A percentile compares a stretch with the other conserved stretches of the same genome.
Evolutionary conservation across 345 rosid species (phyloP).

Genomic region (Adansonia digitata): DNA sequence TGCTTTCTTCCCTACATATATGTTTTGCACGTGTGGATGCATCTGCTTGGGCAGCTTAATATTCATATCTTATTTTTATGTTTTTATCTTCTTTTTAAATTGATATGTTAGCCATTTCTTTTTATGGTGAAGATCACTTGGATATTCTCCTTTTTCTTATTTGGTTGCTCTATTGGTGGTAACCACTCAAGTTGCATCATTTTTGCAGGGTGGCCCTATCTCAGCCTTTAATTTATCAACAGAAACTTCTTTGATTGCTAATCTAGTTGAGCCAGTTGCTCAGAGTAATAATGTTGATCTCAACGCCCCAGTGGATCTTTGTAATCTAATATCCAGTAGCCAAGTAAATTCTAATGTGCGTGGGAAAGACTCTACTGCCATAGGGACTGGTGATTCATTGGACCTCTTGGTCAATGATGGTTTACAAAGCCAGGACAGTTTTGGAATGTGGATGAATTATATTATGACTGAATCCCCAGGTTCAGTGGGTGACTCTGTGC

Average conservation of each 20-base stretch:
- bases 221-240: conserved; percentile 22
- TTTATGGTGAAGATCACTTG: neutral
- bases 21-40: neutral
- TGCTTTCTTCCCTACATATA: neutral
- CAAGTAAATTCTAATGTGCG: conserved; percentile 33
- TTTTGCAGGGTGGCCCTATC: conserved; percentile 37
- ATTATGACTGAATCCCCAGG: conserved; percentile 49
- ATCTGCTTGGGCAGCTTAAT: neutral
- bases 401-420: conserved; percentile 45
- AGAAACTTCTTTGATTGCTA: conserved; percentile 21
- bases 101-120: neutral
- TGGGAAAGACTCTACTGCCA: conserved; percentile 27
- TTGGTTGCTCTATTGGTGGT: neutral
- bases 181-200: conserved; percentile 10
- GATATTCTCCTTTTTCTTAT: neutral
- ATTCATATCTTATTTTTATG: neutral
- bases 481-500: conserved; percentile 41
- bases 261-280: conserved; percentile 23
- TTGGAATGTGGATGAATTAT: conserved; percentile 73
- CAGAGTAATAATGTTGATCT: conserved; percentile 22
- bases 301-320: conserved; percentile 28
- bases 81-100: neutral
- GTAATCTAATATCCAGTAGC: conserved; percentile 24
- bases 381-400: conserved; percentile 34
- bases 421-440: conserved; percentile 72